Conservation (phyloP, 371 early-diverging fungal genomes). For the Polyrhizophydium stewartii region DNA sequence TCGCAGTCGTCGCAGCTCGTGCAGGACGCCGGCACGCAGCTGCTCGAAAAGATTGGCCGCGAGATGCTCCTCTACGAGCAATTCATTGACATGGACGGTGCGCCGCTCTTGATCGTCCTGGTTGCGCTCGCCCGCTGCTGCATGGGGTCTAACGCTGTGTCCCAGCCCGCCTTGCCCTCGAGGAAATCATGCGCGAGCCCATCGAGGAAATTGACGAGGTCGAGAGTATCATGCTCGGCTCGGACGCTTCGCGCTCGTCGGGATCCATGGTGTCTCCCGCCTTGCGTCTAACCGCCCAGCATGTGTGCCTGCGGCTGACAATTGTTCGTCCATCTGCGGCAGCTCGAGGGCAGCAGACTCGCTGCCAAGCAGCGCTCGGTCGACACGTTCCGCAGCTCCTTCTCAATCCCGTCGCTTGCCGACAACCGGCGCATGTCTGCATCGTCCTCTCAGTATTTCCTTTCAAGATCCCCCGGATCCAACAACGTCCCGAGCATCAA, state of each 20-base stretch:
- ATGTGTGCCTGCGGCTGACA: too few relatives aligned
- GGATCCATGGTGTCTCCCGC: too few relatives aligned
- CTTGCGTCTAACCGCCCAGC: too few relatives aligned
- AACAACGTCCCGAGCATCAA: background rate
- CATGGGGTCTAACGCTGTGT: slow-evolving; percentile 2
- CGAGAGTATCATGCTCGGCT: background rate
- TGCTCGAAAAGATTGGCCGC: slow-evolving; percentile 58
- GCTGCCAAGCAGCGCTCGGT: too few relatives aligned
- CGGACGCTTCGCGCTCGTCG: background rate
- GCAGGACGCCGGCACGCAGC: slow-evolving; percentile 40
- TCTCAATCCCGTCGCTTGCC: background rate
- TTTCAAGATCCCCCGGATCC: background rate
- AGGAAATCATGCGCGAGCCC: slow-evolving; percentile 35
- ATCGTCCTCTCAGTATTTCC: background rate
- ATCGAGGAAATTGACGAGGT: slow-evolving; percentile 7
- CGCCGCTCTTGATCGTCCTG: slow-evolving; percentile 1
- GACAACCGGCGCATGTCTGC: background rate
- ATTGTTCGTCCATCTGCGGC: too few relatives aligned
- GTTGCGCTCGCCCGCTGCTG: background rate
- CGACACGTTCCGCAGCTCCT: too few relatives aligned
- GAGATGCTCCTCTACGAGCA: slow-evolving; percentile 72
- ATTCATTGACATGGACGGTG: slow-evolving; percentile 66
- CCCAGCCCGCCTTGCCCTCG: slow-evolving; percentile 47
- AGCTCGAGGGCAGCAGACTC: too few relatives aligned
- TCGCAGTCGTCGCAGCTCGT: slow-evolving; percentile 39